A percentile compares a stretch with the other conserved stretches of the same genome.
Evolutionary conservation across 2,329 filamentous ascomycete species (phyloP).

Genomic region (Fusarium citri): DNA sequence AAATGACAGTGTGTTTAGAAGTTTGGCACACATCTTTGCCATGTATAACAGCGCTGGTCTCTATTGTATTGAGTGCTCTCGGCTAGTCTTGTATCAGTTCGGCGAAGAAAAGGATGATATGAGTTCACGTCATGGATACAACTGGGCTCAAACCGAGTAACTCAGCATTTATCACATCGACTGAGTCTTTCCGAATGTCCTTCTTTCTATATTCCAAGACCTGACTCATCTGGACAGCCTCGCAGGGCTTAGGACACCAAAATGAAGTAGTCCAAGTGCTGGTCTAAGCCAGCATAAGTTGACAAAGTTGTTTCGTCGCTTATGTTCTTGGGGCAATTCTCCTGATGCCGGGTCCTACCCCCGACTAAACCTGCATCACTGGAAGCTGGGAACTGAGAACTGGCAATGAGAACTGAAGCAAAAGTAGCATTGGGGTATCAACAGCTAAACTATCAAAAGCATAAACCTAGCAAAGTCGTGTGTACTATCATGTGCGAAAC

Average conservation of each 20-base stretch:
- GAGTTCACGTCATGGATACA: too few species aligned
- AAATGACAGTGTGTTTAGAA: too few species aligned
- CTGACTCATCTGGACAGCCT: too few species aligned
- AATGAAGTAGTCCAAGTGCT: not conserved
- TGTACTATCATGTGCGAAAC: not conserved
- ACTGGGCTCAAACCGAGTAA: too few species aligned
- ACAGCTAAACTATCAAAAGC: not conserved
- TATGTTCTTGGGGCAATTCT: not conserved
- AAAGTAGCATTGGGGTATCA: not conserved
- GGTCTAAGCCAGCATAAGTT: not conserved
- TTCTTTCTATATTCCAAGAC: too few species aligned
- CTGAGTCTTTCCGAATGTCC: too few species aligned
- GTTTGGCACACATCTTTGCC: not conserved
- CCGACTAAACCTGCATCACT: not conserved
- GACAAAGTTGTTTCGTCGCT: not conserved
- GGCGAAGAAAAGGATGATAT: too few species aligned
- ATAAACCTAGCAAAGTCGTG: not conserved
- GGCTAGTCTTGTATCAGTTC: too few species aligned
- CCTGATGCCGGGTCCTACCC: not conserved
- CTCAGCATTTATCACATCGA: too few species aligned
- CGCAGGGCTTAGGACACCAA: too few species aligned
- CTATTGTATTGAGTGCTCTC: too few species aligned
- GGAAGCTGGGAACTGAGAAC: not conserved
- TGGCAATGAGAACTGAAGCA: not conserved
- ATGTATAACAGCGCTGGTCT: not conserved